Base-by-base conservation (phyloP, 2,329 filamentous ascomycete genomes). In the Hyphodiscus sp. region DNA sequence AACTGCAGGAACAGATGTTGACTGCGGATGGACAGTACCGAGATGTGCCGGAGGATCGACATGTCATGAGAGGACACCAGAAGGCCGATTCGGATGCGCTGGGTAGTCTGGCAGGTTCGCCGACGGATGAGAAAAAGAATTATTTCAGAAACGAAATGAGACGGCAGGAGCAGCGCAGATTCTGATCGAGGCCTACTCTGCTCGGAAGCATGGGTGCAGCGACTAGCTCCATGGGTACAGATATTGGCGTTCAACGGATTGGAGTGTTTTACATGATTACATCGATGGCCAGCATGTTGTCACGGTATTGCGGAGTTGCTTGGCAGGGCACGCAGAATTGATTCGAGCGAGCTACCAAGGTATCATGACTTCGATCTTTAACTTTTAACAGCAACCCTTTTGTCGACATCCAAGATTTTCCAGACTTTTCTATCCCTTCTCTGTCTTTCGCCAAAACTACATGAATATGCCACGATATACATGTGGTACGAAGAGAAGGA, bases 61-160 rank as follows among this genome's bases (percentile, higher is more conserved):
- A 30, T 20, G 13, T 10, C 11, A 38, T n/a, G 33, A 38, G 33
- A 43, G 53, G 49, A 45, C 48, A 33, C 20, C 41, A 45, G 50
- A 62, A 58, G 33, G 51, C 38, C 11, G 61, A 61, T 38, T 58
- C 54, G 1, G 61, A 62, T 50, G 51, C 41, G 2, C 33, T 66
- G 41, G 63, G 58, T 1, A 65, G 63, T 53, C 51, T 66, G 52
- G 61, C 54, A 38, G 53, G 57, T 2, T 61, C 57, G 30, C 61
- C 60, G 42, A 59, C 45, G 16, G 54, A 61, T 15, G 52, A 62
- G 20, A 43, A 59, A 44, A 38, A 47, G 10, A 56, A 60, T 52
- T 53, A 57, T 47, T 60, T 61, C 45, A 49, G 56, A 20, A 58
- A 60, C 11, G 58, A 63, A 49, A 47, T 58, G 33, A 38, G 33